Conservation (phyloP, 176 grass and related monocot species). For the Paspalum notatum region DNA sequence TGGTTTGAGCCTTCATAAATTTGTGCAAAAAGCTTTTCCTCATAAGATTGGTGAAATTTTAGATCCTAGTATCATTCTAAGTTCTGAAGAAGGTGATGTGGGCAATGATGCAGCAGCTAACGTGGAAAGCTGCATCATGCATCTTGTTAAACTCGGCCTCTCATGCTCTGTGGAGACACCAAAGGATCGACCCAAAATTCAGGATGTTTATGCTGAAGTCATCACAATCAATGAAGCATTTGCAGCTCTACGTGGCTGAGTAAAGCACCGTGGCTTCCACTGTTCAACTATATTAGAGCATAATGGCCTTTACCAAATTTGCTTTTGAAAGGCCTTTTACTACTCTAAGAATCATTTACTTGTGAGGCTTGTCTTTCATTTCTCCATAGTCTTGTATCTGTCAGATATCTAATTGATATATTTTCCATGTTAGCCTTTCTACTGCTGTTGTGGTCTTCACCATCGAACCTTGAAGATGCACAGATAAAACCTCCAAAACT, state of each 20-base stretch:
- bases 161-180: constrained; percentile 42
- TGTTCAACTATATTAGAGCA: neutral
- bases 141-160: constrained; percentile 50
- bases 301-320: neutral
- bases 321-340: neutral
- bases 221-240: constrained; percentile 25
- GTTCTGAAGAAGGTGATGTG: neutral
- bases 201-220: constrained; percentile 44
- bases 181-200: constrained; percentile 50
- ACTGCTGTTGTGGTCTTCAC: too few relatives aligned
- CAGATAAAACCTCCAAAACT: too few relatives aligned
- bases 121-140: constrained; percentile 19
- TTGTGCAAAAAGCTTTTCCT: constrained; percentile 41
- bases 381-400: too few relatives aligned
- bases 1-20: constrained; percentile 54
- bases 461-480: too few relatives aligned
- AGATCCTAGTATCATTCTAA: constrained; percentile 30
- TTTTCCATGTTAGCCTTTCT: too few relatives aligned
- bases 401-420: too few relatives aligned
- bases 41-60: constrained; percentile 15
- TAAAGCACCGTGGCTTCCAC: neutral
- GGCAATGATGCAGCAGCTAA: neutral
- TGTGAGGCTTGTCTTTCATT: too few relatives aligned
- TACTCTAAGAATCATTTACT: neutral
- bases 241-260: constrained; percentile 10